Evolutionary conservation across 768 basidiomycete genomes (phyloP), one percentile per base, ranked within the genome.

Genomic region (Suillus weaverae): DNA sequence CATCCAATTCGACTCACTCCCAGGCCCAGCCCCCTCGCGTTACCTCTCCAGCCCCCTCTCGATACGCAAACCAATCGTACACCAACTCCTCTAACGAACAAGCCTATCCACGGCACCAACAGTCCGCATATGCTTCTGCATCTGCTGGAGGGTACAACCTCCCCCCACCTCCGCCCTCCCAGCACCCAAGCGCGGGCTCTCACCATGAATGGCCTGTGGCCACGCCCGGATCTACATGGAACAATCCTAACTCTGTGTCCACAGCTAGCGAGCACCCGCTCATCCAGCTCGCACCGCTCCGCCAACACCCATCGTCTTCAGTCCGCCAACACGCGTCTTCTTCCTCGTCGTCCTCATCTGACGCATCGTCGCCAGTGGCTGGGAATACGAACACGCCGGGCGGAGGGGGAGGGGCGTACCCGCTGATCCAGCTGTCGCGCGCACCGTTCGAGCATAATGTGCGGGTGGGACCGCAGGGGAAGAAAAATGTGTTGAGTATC

Each of bases 401-500:
- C 3, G 33, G 53, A 33, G 32, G 51, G 3, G 48, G 62, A n/a
- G 65, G 71, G 11, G 75, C 74, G 10, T 63, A 76, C 0, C 43
- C 62, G 13, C 36, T 76, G 55, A 74, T 76, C 10, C 74, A 73
- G 16, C 73, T 76, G 22, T 74, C 76, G 18, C 70, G 76, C 5
- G 69, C 74, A 11, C 76, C 73, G 10, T 76, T 76, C 35, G 76
- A 77, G 51, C 71, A 74, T 38, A 74, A 76, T 11, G 73, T 68
- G 39, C 36, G 62, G 0, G 57, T 71, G 9, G 70, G 68, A 1
- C 61, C 63, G 1, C 64, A 57, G 0, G 74, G 81, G 44, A 89
- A 88, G 81, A 89, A 86, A 77, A 89, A 88, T 68, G 84, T 82
- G 62, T 70, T 90, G 77, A 89, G 87, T 69, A 90, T 90, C 67